Percentiles rank a stretch among this genome's conserved stretches.
These are phyloP conservation scores for Austropuccinia psidii DNA, from an alignment of 1,284 basidiomycete species.

Conservation along the genomic window DNA sequence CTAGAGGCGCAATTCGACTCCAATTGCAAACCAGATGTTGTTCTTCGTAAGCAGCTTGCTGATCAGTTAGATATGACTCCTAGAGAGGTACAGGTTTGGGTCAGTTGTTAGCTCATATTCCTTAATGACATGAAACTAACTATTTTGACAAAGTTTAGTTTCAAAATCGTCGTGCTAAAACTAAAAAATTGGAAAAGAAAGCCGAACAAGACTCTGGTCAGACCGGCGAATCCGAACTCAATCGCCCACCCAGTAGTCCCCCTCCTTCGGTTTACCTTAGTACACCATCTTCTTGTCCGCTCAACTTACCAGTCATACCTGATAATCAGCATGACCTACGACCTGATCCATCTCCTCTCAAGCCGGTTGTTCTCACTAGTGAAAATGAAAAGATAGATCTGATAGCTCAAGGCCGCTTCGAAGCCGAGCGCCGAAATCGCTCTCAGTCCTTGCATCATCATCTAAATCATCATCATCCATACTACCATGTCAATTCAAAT, in stretches of 20 bases:
- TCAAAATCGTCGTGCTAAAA: constrained; percentile 46
- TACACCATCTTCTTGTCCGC: not conserved
- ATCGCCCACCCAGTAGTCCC: constrained; percentile 13
- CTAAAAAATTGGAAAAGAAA: constrained; percentile 43
- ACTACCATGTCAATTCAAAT: constrained; percentile 4
- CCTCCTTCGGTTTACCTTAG: constrained; percentile 32
- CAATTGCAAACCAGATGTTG: constrained; percentile 81
- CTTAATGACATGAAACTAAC: not conserved
- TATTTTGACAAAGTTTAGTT: constrained; percentile 40
- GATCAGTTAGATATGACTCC: constrained; percentile 79
- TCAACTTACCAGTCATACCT: constrained; percentile 13
- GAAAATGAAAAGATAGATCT: constrained; percentile 14
- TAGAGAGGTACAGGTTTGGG: constrained; percentile 76
- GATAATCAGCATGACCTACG: constrained; percentile 1
- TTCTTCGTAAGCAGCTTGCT: constrained; percentile 67
- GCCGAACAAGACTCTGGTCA: constrained; percentile 29
- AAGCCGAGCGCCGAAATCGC: constrained; percentile 18
- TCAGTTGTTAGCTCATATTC: constrained; percentile 2
- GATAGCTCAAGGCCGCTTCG: not conserved
- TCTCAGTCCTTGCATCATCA: constrained; percentile 32
- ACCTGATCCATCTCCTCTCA: not conserved
- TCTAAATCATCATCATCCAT: constrained; percentile 27
- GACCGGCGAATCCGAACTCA: constrained; percentile 2
- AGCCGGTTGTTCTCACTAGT: not conserved
- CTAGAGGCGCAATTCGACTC: constrained; percentile 74